These are phyloP conservation scores for Neurospora crassa DNA, from an alignment of 2,329 filamentous ascomycete genomes.

Conservation along the genomic window DNA sequence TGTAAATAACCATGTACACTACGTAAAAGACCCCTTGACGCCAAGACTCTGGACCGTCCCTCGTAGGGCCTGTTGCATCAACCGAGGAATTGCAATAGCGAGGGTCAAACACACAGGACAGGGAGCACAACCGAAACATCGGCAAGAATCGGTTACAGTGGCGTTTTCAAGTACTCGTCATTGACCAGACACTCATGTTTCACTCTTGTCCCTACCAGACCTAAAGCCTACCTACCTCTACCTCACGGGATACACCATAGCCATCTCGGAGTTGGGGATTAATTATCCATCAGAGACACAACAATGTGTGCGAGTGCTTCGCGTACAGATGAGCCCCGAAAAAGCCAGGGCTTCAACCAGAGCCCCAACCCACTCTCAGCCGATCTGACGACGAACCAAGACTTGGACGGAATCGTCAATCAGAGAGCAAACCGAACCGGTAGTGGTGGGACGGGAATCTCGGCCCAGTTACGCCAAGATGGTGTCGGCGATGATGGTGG, in stretches of 20 bases:
- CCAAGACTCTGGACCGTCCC: no score
- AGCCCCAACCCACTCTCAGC: slow-evolving; percentile 42
- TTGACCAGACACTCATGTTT: background rate
- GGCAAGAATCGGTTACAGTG: background rate
- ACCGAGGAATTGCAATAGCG: no score
- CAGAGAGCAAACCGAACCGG: slow-evolving; percentile 17
- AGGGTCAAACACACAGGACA: no score
- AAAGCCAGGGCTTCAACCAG: slow-evolving; percentile 41
- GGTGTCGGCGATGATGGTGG: slow-evolving; percentile 2
- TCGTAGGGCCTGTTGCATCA: no score
- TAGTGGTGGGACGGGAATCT: slow-evolving; percentile 16
- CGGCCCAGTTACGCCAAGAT: slow-evolving; percentile 19
- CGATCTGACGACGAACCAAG: slow-evolving; percentile 47
- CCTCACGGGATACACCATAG: background rate
- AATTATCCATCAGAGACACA: background rate
- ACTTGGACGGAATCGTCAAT: slow-evolving; percentile 45
- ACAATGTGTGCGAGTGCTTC: slow-evolving; percentile 12
- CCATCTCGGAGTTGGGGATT: background rate
- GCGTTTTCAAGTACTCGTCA: background rate
- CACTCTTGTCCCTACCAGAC: background rate
- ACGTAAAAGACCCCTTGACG: no score
- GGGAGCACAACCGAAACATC: background rate
- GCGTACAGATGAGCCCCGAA: slow-evolving; percentile 28
- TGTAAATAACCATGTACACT: no score
- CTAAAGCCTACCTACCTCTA: background rate